Base-by-base conservation (phyloP, 257 asterid species). In the Cordia subcordata region DNA sequence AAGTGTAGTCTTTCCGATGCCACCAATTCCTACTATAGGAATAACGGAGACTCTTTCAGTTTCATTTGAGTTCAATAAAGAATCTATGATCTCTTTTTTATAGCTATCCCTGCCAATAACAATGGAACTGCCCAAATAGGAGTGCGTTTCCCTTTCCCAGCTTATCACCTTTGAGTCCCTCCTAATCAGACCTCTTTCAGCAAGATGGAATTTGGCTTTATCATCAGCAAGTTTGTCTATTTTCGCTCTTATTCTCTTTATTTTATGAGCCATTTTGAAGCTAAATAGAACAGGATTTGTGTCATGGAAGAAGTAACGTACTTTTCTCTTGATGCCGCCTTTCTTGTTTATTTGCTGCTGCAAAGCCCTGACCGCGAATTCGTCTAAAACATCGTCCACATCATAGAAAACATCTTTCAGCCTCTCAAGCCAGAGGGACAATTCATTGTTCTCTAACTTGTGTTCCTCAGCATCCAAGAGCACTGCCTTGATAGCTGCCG, bases 1-100 rank as follows among this genome's bases (percentile, higher is more conserved):
- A 51, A 74, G 84, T 0, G 84, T 64, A 19, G 78, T 74, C 47
- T 78, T 72, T 19, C 82, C 82, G 1, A 58, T 17, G 0, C 82
- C 84, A 0, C 63, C 76, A 64, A 75, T 67, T 8, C 84, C 81
- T 37, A 63, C 66, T 20, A 78, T 42, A 0, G 72, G 77, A 58
- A 15, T 62, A 16, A 74, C 67, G 35, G 38, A 67, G 44, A 66
- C 64, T 49, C 40, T 61, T 57, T 59, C 68, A 6, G 3, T 27
- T 27, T n/a, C 19, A 14, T 13, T 33, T 6, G 58, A 35, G 15
- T 38, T 21, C n/a, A 74, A 0, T 37, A 71, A 15, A 14, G 15
- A 51, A 44, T 49, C 60, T 4, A 78, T 46, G 1, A 74, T 37
- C 60, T 0, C 40, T 40, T 71, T 61, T 55, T 59, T 68, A n/a